phyloP scores from a whole-genome alignment of 176 grass and related monocot genomes.

The Rhynchospora tenuis region DNA sequence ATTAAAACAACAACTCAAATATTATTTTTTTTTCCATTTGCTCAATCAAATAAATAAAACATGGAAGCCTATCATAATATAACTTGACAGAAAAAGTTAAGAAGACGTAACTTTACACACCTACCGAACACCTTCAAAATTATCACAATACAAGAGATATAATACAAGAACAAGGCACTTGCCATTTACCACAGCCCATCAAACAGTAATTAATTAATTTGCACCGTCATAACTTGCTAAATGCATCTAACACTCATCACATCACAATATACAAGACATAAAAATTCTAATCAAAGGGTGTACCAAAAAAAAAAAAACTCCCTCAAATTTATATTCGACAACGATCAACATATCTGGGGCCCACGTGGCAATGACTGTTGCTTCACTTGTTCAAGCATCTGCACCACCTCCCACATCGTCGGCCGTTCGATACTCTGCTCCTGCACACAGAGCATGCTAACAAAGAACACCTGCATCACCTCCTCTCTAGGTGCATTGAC shows the following conservation, averaged over 20 bases:
- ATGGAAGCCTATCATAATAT: too few species aligned
- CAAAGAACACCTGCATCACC: slow-evolving; percentile 57
- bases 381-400: slow-evolving; percentile 70
- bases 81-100: too few species aligned
- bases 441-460: slow-evolving; percentile 70
- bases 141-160: background rate
- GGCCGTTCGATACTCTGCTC: slow-evolving; percentile 75
- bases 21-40: too few species aligned
- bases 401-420: slow-evolving; percentile 80
- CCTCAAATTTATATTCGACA: background rate
- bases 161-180: background rate
- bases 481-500: slow-evolving; percentile 44
- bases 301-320: background rate
- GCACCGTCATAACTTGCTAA: background rate
- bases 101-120: too few species aligned
- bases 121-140: background rate
- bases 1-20: too few species aligned
- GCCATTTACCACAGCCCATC: background rate
- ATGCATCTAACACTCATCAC: slow-evolving; percentile 11
- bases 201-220: slow-evolving; percentile 1
- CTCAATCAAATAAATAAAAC: too few species aligned
- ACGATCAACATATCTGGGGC: background rate
- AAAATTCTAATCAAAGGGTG: slow-evolving; percentile 11
- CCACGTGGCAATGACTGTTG: background rate
- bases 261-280: background rate